Conservation (phyloP, 139 green algal genomes). For the Ettlia oleoabundans region DNA sequence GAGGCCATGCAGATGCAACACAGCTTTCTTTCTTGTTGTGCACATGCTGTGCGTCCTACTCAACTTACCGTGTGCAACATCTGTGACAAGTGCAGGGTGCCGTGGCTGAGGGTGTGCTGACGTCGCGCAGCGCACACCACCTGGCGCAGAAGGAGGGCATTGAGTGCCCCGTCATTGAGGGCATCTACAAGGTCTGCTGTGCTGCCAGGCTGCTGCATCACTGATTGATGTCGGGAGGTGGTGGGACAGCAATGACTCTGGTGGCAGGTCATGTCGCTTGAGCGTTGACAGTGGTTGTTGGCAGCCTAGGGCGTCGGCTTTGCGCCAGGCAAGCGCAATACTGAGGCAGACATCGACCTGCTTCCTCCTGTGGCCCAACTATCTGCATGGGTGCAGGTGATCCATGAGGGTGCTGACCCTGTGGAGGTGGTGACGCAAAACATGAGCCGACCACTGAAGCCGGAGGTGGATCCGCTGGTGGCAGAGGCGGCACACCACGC, state of each 20-base stretch:
- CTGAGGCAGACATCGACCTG: too few species aligned
- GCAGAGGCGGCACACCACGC: constrained; percentile 32
- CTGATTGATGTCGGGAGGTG: too few species aligned
- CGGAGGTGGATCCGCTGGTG: constrained; percentile 38
- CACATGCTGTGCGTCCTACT: not conserved
- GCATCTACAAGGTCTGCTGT: constrained; percentile 86
- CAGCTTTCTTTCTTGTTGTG: too few species aligned
- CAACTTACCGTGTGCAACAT: not conserved
- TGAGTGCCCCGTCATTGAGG: constrained; percentile 80
- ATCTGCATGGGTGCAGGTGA: not conserved
- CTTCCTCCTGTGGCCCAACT: not conserved
- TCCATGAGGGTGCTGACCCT: constrained; percentile 68
- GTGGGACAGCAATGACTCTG: too few species aligned
- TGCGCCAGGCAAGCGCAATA: too few species aligned
- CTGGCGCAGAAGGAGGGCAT: constrained; percentile 67
- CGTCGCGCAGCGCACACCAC: constrained; percentile 59
- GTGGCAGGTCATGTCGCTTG: not conserved
- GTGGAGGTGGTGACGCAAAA: constrained; percentile 43
- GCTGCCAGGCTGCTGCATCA: too few species aligned
- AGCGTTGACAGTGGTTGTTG: too few species aligned
- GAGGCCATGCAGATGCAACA: too few species aligned
- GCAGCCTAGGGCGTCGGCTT: too few species aligned
- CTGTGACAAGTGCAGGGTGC: too few species aligned
- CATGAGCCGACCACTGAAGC: constrained; percentile 47
- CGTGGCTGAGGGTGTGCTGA: constrained; percentile 88